phyloP scores from a whole-genome alignment of 179 eudicot genomes.

The Beta macrorhiza region DNA sequence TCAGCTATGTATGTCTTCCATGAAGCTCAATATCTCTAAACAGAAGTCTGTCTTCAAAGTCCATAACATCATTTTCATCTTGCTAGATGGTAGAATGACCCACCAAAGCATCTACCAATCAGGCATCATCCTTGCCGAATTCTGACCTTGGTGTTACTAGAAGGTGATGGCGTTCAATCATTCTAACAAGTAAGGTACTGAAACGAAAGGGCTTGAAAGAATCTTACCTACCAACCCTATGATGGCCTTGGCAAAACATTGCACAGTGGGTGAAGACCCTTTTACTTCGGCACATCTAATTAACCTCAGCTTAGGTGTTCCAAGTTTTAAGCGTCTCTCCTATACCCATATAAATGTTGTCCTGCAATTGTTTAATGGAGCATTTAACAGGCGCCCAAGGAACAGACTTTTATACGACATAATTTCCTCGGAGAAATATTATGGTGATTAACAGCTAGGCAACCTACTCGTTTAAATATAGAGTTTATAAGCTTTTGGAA shows the following conservation, averaged over 20 bases:
- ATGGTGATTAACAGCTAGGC: not conserved
- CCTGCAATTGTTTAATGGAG: not conserved
- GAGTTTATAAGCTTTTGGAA: not conserved
- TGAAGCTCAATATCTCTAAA: not conserved
- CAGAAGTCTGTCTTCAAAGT: not conserved
- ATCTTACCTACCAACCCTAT: not conserved
- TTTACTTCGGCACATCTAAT: not conserved
- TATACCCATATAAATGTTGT: not conserved
- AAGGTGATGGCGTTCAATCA: not conserved
- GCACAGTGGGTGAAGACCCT: not conserved
- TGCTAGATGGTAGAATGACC: not conserved
- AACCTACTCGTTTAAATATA: not conserved
- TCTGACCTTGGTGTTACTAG: not conserved
- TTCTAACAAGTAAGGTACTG: no score
- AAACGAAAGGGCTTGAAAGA: no score
- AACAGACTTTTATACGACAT: not conserved
- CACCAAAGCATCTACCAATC: not conserved
- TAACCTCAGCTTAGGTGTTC: no score
- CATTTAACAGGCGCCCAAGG: not conserved
- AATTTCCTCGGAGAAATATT: not conserved
- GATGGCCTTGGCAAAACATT: not conserved
- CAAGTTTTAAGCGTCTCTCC: no score
- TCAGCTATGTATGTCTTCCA: not conserved
- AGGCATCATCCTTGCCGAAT: not conserved
- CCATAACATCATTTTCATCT: not conserved